These are phyloP conservation scores for Cucumis cinereus DNA, from an alignment of 306 rosid genomes.

Conservation along the genomic window DNA sequence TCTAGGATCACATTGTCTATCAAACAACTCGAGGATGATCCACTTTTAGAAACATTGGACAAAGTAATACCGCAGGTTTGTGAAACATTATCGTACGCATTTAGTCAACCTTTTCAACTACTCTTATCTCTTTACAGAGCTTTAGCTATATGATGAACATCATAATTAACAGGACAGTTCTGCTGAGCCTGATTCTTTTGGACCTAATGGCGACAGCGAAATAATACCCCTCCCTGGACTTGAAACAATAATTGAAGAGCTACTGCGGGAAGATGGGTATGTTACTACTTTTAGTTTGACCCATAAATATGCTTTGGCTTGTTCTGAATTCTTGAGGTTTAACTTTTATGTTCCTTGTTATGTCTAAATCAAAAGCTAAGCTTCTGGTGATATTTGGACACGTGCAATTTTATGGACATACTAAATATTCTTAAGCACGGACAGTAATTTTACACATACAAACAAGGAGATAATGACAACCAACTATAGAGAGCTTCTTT, in stretches of 20 bases:
- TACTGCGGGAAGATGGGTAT: slow-evolving; percentile 77
- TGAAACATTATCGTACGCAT: neutral
- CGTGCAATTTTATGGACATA: neutral
- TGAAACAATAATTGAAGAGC: slow-evolving; percentile 63
- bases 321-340: neutral
- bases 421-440: neutral
- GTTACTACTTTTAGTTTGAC: neutral
- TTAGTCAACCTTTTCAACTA: neutral
- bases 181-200: slow-evolving; percentile 27
- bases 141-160: slow-evolving; percentile 1
- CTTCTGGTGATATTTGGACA: neutral
- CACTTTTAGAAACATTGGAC: slow-evolving; percentile 87
- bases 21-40: slow-evolving; percentile 89
- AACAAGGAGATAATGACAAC: neutral
- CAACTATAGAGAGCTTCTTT: neutral
- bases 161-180: slow-evolving; percentile 35
- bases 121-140: neutral
- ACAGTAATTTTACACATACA: neutral
- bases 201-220: slow-evolving; percentile 9
- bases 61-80: slow-evolving; percentile 94
- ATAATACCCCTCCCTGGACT: slow-evolving; percentile 94
- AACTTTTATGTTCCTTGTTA: neutral
- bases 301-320: neutral
- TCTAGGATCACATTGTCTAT: slow-evolving; percentile 50
- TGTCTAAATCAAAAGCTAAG: neutral